Conservation (phyloP, 768 basidiomycete species). For the Boletus rex-veris region DNA sequence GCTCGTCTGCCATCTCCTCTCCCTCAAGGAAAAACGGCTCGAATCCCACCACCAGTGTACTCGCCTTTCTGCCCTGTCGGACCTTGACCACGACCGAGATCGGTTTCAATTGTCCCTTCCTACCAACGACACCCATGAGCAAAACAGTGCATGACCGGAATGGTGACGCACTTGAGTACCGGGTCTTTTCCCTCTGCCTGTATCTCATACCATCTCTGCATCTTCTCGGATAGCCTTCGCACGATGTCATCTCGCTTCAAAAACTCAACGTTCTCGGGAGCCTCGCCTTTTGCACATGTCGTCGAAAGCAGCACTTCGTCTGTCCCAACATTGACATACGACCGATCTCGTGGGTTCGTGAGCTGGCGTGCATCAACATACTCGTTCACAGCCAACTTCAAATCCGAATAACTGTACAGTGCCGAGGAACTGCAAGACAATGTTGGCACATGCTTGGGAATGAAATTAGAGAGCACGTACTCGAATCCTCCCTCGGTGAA, state of each 20-base stretch:
- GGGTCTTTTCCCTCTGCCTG: conserved; percentile 51
- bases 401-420: conserved; percentile 54
- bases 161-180: conserved; percentile 51
- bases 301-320: conserved; percentile 44
- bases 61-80: conserved; percentile 75
- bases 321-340: conserved; percentile 58
- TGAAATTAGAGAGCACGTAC: conserved; percentile 38
- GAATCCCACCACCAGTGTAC: conserved; percentile 73
- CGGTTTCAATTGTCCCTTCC: conserved; percentile 74
- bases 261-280: conserved; percentile 41
- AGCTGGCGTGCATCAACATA: conserved; percentile 64
- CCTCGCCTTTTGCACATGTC: conserved; percentile 35
- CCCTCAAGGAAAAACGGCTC: conserved; percentile 72
- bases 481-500: conserved; percentile 62
- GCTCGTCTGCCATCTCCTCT: conserved; percentile 73
- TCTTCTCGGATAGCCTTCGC: conserved; percentile 51
- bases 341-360: conserved; percentile 61
- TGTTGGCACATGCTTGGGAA: background rate
- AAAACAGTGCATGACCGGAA: background rate
- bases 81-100: conserved; percentile 67
- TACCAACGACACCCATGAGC: conserved; percentile 26
- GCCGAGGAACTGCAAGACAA: conserved; percentile 42
- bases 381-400: conserved; percentile 53
- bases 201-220: conserved; percentile 79
- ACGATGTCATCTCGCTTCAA: conserved; percentile 65